Percentiles rank a stretch among this genome's conserved stretches.
Evolutionary conservation across 2,329 filamentous ascomycete species (phyloP).

Genomic region (Sclerotinia subarctica): DNA sequence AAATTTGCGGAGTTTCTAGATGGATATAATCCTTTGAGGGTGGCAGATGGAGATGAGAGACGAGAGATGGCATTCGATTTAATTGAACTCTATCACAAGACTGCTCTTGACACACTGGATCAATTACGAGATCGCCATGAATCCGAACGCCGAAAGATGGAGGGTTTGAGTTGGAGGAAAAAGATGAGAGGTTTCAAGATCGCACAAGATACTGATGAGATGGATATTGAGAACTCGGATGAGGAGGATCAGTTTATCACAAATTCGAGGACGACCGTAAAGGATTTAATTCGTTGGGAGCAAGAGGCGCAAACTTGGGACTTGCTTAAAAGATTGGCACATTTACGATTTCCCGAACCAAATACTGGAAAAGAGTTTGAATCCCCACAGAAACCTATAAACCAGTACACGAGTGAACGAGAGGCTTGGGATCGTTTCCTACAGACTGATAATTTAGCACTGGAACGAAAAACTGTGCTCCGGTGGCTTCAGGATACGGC

Average conservation of each 20-base stretch:
- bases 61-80: conserved; percentile 67
- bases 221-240: conserved; percentile 52
- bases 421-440: conserved; percentile 74
- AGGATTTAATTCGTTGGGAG: conserved; percentile 64
- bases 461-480: conserved; percentile 75
- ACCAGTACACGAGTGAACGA: conserved; percentile 56
- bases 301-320: conserved; percentile 90
- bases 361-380: conserved; percentile 28
- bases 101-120: conserved; percentile 48
- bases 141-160: conserved; percentile 33
- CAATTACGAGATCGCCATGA: conserved; percentile 44
- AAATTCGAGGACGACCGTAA: conserved; percentile 39
- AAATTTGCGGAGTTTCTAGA: conserved; percentile 81
- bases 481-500: conserved; percentile 84
- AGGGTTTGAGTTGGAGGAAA: conserved; percentile 35
- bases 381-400: conserved; percentile 35
- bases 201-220: conserved; percentile 34
- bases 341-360: conserved; percentile 57
- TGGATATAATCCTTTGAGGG: conserved; percentile 59
- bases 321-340: conserved; percentile 62
- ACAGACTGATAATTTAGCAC: conserved; percentile 65
- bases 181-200: conserved; percentile 40
- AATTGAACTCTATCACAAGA: conserved; percentile 61
- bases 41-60: conserved; percentile 50
- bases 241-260: conserved; percentile 42